Conservation (phyloP, 345 rosid species). For the Syzygium jambos region DNA sequence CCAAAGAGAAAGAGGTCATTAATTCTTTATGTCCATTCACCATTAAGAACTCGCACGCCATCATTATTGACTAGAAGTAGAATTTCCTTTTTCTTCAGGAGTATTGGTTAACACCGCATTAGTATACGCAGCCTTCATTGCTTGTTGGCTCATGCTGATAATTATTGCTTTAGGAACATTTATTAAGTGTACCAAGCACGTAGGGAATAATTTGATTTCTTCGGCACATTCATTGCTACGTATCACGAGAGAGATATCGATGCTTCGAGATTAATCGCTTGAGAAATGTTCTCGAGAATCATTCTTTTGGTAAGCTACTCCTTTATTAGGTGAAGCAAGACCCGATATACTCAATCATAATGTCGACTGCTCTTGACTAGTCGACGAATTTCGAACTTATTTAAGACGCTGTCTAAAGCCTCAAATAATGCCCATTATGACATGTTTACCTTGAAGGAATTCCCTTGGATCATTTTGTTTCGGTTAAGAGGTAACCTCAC, state of each 20-base stretch:
- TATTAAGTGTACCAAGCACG: neutral
- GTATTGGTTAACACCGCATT: neutral
- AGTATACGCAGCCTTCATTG: neutral
- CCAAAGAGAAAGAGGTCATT: neutral
- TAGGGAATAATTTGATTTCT: neutral
- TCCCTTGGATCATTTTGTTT: no score
- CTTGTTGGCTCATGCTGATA: neutral
- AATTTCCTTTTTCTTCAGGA: neutral
- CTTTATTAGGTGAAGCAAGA: neutral
- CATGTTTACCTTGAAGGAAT: no score
- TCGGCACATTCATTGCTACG: neutral
- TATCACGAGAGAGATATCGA: neutral
- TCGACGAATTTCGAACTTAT: neutral
- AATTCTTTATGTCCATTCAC: neutral
- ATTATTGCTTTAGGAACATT: neutral
- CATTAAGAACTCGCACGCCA: neutral
- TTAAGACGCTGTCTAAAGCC: neutral
- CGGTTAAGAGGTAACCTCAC: no score
- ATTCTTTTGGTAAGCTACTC: neutral
- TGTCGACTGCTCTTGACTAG: neutral
- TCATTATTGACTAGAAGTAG: neutral
- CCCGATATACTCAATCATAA: neutral
- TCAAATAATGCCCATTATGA: accelerated
- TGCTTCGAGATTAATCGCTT: neutral
- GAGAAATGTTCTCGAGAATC: neutral